These are phyloP conservation scores for Astraeus odoratus DNA, from an alignment of 768 basidiomycete genomes.

Conservation along the genomic window DNA sequence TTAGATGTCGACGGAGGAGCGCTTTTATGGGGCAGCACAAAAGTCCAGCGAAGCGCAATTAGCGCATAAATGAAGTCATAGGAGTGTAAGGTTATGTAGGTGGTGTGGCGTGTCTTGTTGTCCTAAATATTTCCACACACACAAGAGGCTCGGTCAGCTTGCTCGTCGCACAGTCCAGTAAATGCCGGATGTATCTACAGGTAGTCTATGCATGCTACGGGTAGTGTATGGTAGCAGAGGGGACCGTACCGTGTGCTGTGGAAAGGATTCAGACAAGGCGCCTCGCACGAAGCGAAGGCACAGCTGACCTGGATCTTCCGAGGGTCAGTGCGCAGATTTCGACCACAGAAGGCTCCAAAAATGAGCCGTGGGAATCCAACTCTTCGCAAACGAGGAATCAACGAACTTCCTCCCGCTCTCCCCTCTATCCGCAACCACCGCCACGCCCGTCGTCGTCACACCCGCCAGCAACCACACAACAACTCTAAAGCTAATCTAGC, in stretches of 20 bases:
- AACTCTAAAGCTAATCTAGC: background rate
- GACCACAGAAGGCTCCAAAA: no score
- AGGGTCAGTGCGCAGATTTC: constrained; percentile 1
- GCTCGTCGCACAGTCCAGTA: no score
- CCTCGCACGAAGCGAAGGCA: background rate
- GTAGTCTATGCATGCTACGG: no score
- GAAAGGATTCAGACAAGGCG: background rate
- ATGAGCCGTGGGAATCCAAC: constrained; percentile 1
- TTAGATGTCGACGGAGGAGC: no score
- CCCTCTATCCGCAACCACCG: background rate
- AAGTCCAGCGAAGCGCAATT: no score
- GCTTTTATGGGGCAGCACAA: no score
- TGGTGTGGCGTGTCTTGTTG: no score
- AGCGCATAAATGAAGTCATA: no score
- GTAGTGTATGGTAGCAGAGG: background rate
- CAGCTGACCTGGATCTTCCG: background rate
- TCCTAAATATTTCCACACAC: no score
- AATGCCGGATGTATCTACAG: no score
- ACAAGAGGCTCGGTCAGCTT: no score
- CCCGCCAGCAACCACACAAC: background rate
- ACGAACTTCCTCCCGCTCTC: background rate
- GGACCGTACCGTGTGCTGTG: background rate
- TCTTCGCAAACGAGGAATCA: constrained; percentile 1
- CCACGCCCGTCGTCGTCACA: background rate
- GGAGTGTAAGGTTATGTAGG: no score